Evolutionary conservation across 2,329 filamentous ascomycete genomes (phyloP).

Genomic region (Volutella citrinella): DNA sequence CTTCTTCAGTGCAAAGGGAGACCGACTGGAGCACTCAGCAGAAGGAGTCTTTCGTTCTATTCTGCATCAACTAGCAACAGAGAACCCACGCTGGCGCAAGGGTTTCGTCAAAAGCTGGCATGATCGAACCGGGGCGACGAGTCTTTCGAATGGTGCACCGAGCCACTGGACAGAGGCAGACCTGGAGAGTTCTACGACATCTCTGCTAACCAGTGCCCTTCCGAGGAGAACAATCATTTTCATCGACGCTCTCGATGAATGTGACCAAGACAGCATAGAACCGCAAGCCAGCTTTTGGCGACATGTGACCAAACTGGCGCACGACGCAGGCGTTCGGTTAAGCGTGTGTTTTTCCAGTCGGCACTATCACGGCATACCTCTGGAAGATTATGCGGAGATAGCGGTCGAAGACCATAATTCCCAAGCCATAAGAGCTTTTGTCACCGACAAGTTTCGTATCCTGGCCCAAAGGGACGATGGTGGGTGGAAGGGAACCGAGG

Average conservation of each 20-base stretch:
- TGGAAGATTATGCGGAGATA: conserved; percentile 2
- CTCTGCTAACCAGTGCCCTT: background rate
- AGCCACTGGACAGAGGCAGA: conserved; percentile 1
- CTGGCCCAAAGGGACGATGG: background rate
- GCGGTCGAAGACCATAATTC: conserved; percentile 3
- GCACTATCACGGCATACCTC: conserved; percentile 6
- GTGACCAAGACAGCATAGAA: background rate
- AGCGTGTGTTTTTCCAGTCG: conserved; percentile 10
- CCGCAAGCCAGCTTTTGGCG: conserved; percentile 3
- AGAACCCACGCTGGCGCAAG: background rate
- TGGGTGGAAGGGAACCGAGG: too few species aligned
- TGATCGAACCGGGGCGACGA: background rate
- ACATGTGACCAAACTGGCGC: background rate
- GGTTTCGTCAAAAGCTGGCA: background rate
- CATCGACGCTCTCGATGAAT: conserved; percentile 13
- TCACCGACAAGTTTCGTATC: background rate
- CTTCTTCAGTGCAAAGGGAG: conserved; percentile 8
- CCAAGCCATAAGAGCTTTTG: conserved; percentile 6
- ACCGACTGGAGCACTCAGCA: background rate
- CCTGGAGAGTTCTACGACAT: conserved; percentile 1
- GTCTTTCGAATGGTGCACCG: background rate
- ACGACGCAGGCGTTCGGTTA: background rate
- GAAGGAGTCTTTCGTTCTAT: conserved; percentile 5
- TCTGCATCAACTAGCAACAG: conserved; percentile 4
- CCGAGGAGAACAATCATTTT: conserved; percentile 6